A percentile compares a stretch with the other conserved stretches of the same genome.
phyloP scores from a whole-genome alignment of 2,329 filamentous ascomycete species.

The Sodiomyces alkalinus region DNA sequence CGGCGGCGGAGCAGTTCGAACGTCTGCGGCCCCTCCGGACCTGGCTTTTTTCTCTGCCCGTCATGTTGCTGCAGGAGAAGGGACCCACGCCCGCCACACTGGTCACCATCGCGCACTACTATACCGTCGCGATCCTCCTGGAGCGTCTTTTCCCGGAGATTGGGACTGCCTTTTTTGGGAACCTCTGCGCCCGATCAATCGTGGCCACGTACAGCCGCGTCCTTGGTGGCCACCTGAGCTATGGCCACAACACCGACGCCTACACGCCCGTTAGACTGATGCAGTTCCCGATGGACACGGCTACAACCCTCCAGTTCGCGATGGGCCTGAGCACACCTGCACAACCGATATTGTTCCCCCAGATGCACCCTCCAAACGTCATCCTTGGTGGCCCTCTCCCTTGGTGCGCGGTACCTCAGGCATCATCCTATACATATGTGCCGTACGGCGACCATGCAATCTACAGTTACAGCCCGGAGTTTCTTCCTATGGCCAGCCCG shows the following conservation, averaged over 20 bases:
- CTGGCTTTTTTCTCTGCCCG: constrained; percentile 93
- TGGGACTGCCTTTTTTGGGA: constrained; percentile 75
- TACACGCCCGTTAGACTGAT: constrained; percentile 52
- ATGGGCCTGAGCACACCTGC: constrained; percentile 52
- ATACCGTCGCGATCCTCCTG: constrained; percentile 73
- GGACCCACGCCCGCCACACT: constrained; percentile 63
- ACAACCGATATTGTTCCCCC: constrained; percentile 44
- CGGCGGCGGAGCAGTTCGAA: constrained; percentile 75
- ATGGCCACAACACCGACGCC: constrained; percentile 33
- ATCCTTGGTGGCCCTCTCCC: no score
- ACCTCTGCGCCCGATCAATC: constrained; percentile 63
- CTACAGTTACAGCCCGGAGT: constrained; percentile 50
- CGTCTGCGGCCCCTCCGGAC: constrained; percentile 75
- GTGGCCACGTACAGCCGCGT: constrained; percentile 75
- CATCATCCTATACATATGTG: no score
- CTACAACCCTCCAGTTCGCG: constrained; percentile 51
- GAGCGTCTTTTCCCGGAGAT: constrained; percentile 88
- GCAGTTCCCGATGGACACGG: constrained; percentile 57
- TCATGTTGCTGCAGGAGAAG: constrained; percentile 65
- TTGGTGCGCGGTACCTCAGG: no score
- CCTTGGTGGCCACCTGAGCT: constrained; percentile 44
- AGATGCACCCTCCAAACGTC: constrained; percentile 42
- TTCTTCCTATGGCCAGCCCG: constrained; percentile 38
- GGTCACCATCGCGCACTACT: constrained; percentile 79
- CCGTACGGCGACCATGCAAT: constrained; percentile 41